Evolutionary conservation across 2,329 filamentous ascomycete genomes (phyloP).

Genomic region (Diaporthe sp.): DNA sequence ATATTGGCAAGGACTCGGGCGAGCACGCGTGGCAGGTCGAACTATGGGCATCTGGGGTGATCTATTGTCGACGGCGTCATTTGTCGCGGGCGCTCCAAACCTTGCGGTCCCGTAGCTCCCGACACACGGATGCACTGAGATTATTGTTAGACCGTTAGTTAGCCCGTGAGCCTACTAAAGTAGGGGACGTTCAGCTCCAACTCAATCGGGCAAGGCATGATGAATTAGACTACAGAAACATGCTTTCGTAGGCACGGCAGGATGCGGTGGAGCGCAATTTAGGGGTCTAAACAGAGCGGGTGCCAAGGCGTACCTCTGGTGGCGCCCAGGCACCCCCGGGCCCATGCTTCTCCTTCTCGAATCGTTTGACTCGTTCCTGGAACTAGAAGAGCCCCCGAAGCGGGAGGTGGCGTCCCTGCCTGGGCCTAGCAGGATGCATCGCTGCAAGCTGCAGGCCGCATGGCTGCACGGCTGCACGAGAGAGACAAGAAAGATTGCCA

Average conservation of each 20-base stretch:
- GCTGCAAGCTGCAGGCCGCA: constrained; percentile 12
- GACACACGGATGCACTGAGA: constrained; percentile 5
- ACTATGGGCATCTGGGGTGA: neutral
- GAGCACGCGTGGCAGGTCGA: neutral
- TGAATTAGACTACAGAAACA: constrained; percentile 16
- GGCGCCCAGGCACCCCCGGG: neutral
- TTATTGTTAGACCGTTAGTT: neutral
- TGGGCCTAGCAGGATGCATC: neutral
- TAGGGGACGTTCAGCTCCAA: neutral
- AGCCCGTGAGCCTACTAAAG: neutral
- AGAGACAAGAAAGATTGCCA: constrained; percentile 14
- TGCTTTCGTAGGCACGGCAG: constrained; percentile 26
- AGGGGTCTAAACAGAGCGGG: constrained; percentile 16
- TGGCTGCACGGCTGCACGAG: constrained; percentile 12
- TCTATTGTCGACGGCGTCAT: constrained; percentile 21
- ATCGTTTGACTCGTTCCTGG: constrained; percentile 27
- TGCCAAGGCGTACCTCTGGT: constrained; percentile 1
- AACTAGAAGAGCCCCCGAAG: constrained; percentile 11
- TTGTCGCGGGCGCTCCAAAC: neutral
- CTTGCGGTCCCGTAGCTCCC: constrained; percentile 11
- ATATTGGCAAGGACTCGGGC: neutral
- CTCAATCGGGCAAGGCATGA: constrained; percentile 3
- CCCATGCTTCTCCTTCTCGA: constrained; percentile 18
- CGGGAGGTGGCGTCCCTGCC: constrained; percentile 16
- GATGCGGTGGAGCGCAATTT: constrained; percentile 11